phyloP scores from a whole-genome alignment of 2,329 filamentous ascomycete species.

The Akanthomyces uredinophilus region DNA sequence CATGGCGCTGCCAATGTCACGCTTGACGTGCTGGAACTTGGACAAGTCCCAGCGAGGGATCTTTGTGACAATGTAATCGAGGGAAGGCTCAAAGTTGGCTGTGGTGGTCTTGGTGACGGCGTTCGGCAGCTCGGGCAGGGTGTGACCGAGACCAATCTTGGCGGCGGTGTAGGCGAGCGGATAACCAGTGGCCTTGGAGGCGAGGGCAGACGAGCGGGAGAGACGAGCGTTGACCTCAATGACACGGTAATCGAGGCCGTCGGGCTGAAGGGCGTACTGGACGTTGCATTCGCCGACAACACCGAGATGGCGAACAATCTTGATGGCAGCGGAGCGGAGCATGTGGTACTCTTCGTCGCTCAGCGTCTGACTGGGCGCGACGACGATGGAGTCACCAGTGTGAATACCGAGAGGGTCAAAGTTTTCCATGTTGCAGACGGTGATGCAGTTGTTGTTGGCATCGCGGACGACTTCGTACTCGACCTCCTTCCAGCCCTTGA shows the following conservation, averaged over 20 bases:
- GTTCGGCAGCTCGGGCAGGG: conserved; percentile 90
- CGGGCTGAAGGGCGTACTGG: conserved; percentile 93
- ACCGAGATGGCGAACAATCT: conserved; percentile 94
- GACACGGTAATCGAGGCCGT: conserved; percentile 95
- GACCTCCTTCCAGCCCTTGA: conserved; percentile 99
- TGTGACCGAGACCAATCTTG: conserved; percentile 96
- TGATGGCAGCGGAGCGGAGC: conserved; percentile 95
- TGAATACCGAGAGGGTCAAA: conserved; percentile 97
- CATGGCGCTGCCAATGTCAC: conserved; percentile 96
- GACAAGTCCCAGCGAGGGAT: conserved; percentile 97
- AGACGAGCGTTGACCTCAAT: conserved; percentile 99
- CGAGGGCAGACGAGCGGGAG: conserved; percentile 91
- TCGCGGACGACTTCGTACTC: conserved; percentile 98
- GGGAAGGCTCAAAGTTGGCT: conserved; percentile 94
- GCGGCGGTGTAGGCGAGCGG: conserved; percentile 95
- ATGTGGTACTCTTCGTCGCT: conserved; percentile 99
- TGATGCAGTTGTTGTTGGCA: conserved; percentile 97
- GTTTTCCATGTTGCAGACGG: conserved; percentile 80
- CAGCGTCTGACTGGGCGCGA: conserved; percentile 92
- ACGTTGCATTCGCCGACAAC: conserved; percentile 99
- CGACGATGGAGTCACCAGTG: conserved; percentile 97
- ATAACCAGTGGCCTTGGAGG: conserved; percentile 97
- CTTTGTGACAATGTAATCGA: conserved; percentile 98
- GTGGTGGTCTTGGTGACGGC: conserved; percentile 98
- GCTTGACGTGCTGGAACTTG: conserved; percentile 99